These are phyloP conservation scores for Thuidium tamariscinum DNA, from an alignment of 225 moss, liverwort and hornwort species.

Conservation along the genomic window DNA sequence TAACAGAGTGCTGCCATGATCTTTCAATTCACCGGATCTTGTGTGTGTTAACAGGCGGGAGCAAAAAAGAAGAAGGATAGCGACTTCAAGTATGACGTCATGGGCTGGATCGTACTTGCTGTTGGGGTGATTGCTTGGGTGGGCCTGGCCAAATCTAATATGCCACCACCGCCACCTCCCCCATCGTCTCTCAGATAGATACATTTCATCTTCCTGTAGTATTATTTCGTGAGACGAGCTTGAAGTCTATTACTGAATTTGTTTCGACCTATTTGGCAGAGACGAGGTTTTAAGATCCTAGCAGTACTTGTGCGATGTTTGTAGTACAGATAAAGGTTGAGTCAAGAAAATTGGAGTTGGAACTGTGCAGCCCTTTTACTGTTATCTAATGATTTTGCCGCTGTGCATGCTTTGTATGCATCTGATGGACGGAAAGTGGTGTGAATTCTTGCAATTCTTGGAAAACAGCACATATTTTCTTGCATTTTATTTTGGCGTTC, in stretches of 20 bases:
- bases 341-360: constrained; percentile 8
- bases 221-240: background rate
- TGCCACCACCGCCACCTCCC: constrained; percentile 74
- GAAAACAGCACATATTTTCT: background rate
- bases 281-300: background rate
- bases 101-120: constrained; percentile 95
- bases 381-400: constrained; percentile 17
- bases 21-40: background rate
- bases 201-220: background rate
- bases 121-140: constrained; percentile 94
- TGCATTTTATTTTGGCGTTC: background rate
- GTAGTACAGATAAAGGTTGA: constrained; percentile 10
- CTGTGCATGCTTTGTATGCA: constrained; percentile 11
- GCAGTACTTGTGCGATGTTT: background rate
- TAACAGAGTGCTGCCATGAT: background rate
- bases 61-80: constrained; percentile 93
- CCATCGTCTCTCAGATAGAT: constrained; percentile 66
- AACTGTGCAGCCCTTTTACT: constrained; percentile 10
- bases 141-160: constrained; percentile 67
- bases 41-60: constrained; percentile 19
- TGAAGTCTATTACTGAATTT: background rate
- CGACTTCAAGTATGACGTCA: constrained; percentile 93
- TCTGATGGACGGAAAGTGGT: constrained; percentile 12
- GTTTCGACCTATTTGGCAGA: background rate
- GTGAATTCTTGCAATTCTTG: background rate